Evolutionary conservation across 257 asterid genomes (phyloP), one percentile per base, ranked within the genome.

Genomic region (Capsicum baccatum): DNA sequence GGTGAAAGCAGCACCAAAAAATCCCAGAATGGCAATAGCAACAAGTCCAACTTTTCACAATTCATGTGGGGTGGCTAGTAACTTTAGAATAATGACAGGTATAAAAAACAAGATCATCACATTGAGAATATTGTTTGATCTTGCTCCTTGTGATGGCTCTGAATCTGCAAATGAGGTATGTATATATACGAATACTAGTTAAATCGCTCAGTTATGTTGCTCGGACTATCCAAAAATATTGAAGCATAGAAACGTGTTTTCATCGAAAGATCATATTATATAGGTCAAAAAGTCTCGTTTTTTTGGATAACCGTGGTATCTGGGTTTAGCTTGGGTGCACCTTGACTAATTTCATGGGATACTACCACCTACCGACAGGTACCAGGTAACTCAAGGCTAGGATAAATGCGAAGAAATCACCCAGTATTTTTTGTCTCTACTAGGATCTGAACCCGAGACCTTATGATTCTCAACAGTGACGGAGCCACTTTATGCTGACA

Each of bases 111-210:
- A 96, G 88, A 85, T 94, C 79, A 85, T 93, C 19, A 86, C 89
- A 86, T 91, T 96, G 50, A 88, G 99, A 78, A 95, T 92, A 90
- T 89, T 93, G 83, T 92, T 96, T 3, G 99, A 96, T 89, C 87
- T 96, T 63, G 74, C 94, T 71, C 99, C 99, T 55, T 93, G 95
- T 37, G 71, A 39, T 21, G 93, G 91, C 80, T 90, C 98, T 63
- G 93, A 91, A 85, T 84, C 97, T 56, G 85, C 89, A 54, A 87
- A 86, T 69, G 93, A 96, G 98, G 99, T 94, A 78, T 37, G 4
- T 26, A 26, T 26, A 26, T 26, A 26, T 26, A 26, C 33, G 33
- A 26, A 26, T 26, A 67, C 76, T 35, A 13, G 52, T 67, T 14
- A 67, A 16, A 39, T 69, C 79, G 42, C 15, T 39, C 55, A 8